These are phyloP conservation scores for Penicillium manginii DNA, from an alignment of 495 filamentous ascomycete species.

Conservation along the genomic window DNA sequence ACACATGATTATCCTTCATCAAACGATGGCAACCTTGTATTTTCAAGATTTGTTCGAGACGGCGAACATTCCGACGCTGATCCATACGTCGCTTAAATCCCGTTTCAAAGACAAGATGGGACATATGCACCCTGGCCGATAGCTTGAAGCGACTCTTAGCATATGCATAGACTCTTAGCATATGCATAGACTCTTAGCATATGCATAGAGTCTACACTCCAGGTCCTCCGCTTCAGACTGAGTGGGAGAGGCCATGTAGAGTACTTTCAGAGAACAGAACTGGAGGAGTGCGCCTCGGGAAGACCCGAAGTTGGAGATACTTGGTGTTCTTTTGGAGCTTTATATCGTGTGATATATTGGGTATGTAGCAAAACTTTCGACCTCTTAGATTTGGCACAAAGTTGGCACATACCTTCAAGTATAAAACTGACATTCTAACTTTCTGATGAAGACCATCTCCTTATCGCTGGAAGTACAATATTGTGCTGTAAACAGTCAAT, in stretches of 20 bases:
- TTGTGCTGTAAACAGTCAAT: too few species aligned
- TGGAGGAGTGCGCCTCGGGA: too few species aligned
- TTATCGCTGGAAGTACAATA: too few species aligned
- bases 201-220: background rate
- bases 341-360: too few species aligned
- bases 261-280: background rate
- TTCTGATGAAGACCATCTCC: too few species aligned
- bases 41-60: background rate
- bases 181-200: background rate
- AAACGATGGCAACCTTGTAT: slow-evolving; percentile 6
- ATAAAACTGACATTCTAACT: too few species aligned
- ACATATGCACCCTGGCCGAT: slow-evolving; percentile 6
- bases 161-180: too few species aligned
- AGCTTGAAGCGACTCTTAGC: background rate
- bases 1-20: slow-evolving; percentile 7
- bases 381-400: too few species aligned
- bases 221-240: background rate
- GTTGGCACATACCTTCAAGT: too few species aligned
- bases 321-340: background rate
- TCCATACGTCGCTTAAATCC: slow-evolving; percentile 5
- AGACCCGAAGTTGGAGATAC: background rate
- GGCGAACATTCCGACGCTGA: background rate
- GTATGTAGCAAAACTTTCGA: too few species aligned
- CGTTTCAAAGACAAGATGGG: background rate
- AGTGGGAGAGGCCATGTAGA: background rate